A percentile compares a stretch with the other conserved stretches of the same genome.
Evolutionary conservation across 139 green algal genomes (phyloP).

Genomic region (Coccomyxa sp.): DNA sequence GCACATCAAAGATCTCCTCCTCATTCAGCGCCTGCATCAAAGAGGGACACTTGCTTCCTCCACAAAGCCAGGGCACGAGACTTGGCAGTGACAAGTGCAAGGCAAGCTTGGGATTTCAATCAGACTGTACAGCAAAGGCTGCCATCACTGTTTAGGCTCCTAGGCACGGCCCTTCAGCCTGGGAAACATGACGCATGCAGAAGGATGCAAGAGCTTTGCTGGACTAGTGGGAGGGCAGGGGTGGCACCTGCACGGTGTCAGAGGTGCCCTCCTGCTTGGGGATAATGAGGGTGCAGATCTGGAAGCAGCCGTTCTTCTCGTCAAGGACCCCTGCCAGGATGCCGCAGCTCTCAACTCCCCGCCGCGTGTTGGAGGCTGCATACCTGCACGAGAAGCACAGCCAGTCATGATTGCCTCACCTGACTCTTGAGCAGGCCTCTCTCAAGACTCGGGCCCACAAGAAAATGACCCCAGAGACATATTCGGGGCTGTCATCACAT

Average conservation of each 20-base stretch:
- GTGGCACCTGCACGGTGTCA: conserved; percentile 60
- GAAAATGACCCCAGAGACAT: not conserved
- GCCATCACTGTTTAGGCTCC: too few species aligned
- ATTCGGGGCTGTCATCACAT: not conserved
- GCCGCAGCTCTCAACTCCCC: conserved; percentile 82
- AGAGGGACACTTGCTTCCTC: too few species aligned
- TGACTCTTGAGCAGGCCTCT: too few species aligned
- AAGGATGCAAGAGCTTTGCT: not conserved
- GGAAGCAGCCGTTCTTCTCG: conserved; percentile 65
- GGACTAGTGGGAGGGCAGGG: not conserved
- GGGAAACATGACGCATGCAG: too few species aligned
- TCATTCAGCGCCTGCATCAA: conserved; percentile 72
- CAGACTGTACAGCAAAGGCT: too few species aligned
- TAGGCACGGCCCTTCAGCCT: too few species aligned
- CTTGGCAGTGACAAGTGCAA: too few species aligned
- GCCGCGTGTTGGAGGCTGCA: conserved; percentile 53
- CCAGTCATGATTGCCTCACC: too few species aligned
- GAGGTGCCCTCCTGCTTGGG: conserved; percentile 87
- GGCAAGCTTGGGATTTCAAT: too few species aligned
- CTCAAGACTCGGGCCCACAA: not conserved
- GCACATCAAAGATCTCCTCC: conserved; percentile 85
- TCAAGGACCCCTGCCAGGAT: conserved; percentile 79
- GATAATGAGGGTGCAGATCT: conserved; percentile 85
- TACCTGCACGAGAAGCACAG: conserved; percentile 24
- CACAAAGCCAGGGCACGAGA: too few species aligned